Percentiles rank a stretch among this genome's conserved stretches.
phyloP scores from a whole-genome alignment of 805 yeast genomes.

The Cyberlindnera suaveolens region DNA sequence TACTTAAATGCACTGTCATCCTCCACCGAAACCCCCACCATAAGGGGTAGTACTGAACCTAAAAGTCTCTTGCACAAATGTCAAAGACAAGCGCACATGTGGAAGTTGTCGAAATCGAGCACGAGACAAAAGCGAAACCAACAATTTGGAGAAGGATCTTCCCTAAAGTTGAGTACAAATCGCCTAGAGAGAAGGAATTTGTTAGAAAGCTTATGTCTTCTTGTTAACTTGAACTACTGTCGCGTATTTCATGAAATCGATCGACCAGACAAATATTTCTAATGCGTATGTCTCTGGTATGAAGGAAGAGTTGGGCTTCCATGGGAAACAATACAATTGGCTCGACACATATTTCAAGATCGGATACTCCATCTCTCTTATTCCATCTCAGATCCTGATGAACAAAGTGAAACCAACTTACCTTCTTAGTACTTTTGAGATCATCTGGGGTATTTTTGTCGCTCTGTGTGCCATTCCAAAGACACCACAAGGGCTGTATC shows the following conservation, averaged over 20 bases:
- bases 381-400: slow-evolving; percentile 60
- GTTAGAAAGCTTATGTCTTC: slow-evolving; percentile 8
- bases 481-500: slow-evolving; percentile 34
- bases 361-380: slow-evolving; percentile 56
- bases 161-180: not conserved
- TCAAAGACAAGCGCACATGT: not conserved
- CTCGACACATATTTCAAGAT: slow-evolving; percentile 55
- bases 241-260: slow-evolving; percentile 51
- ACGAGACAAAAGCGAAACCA: not conserved
- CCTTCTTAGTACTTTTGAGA: slow-evolving; percentile 46
- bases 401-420: slow-evolving; percentile 48
- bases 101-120: not conserved
- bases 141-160: slow-evolving; percentile 3
- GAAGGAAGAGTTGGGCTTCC: slow-evolving; percentile 31
- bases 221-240: slow-evolving; percentile 6
- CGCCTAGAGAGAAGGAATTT: slow-evolving; percentile 7
- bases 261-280: slow-evolving; percentile 54
- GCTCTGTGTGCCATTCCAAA: slow-evolving; percentile 42
- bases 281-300: slow-evolving; percentile 66
- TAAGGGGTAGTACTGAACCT: too few species aligned
- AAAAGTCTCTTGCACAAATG: too few species aligned
- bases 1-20: too few species aligned
- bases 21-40: too few species aligned
- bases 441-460: slow-evolving; percentile 66
- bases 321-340: slow-evolving; percentile 43